phyloP scores from a whole-genome alignment of 2,329 filamentous ascomycete genomes.

The Fusarium drepaniforme region DNA sequence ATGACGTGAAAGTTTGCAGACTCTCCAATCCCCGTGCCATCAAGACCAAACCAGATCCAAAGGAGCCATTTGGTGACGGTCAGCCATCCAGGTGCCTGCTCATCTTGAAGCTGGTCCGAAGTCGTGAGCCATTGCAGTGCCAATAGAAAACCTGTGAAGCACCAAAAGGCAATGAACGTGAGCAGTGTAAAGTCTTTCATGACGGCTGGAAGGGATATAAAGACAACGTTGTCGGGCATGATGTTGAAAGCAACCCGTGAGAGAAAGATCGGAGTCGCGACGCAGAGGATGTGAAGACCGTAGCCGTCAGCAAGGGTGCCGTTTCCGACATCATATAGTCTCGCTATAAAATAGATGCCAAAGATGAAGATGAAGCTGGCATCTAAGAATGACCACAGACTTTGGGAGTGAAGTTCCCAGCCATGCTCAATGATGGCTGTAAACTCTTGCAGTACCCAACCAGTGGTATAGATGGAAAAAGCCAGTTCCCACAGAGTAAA shows the following conservation, averaged over 20 bases:
- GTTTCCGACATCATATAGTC: conserved; percentile 50
- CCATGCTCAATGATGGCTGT: conserved; percentile 74
- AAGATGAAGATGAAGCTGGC: conserved; percentile 75
- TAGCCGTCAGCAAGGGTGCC: conserved; percentile 55
- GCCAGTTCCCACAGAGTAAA: conserved; percentile 64
- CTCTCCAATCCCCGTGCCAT: conserved; percentile 65
- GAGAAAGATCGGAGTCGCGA: conserved; percentile 74
- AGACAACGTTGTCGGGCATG: conserved; percentile 79
- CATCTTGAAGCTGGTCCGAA: conserved; percentile 24
- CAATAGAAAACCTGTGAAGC: conserved; percentile 77
- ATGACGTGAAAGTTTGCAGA: conserved; percentile 71
- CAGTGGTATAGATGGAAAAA: conserved; percentile 73
- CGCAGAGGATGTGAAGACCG: conserved; percentile 72
- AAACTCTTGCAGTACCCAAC: conserved; percentile 75
- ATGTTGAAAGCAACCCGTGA: conserved; percentile 78
- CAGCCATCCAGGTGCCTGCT: conserved; percentile 44
- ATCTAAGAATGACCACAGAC: conserved; percentile 79
- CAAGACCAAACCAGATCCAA: conserved; percentile 82
- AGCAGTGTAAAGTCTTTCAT: conserved; percentile 77
- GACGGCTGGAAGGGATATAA: conserved; percentile 78
- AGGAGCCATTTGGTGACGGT: conserved; percentile 81
- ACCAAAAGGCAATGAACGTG: conserved; percentile 73
- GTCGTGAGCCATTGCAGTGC: conserved; percentile 72
- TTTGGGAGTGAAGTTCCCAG: conserved; percentile 76
- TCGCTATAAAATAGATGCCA: conserved; percentile 68